Evolutionary conservation across 2,329 filamentous ascomycete genomes (phyloP).

Genomic region (Fusarium nanum): DNA sequence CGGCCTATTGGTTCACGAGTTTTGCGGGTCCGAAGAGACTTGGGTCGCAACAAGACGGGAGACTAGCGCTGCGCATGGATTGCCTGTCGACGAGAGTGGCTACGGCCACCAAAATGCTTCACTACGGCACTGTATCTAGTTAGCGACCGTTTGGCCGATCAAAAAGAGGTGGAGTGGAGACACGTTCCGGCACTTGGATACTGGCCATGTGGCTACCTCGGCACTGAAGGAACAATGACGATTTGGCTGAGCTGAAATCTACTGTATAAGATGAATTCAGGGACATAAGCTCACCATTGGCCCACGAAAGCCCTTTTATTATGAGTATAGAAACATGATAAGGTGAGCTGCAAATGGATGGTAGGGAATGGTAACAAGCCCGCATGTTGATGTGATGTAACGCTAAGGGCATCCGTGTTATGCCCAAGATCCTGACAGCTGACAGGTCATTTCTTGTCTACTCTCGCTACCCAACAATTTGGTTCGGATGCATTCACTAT

Average conservation of each 20-base stretch:
- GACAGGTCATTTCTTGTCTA: conserved; percentile 15
- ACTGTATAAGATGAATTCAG: not conserved
- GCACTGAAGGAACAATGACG: conserved; percentile 12
- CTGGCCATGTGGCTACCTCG: conserved; percentile 28
- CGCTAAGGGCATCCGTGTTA: not conserved
- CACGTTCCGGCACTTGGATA: conserved; percentile 17
- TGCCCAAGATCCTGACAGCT: conserved; percentile 8
- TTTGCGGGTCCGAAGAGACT: conserved; percentile 73
- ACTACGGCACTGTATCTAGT: not conserved
- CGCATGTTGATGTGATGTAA: conserved; percentile 6
- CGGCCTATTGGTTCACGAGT: conserved; percentile 68
- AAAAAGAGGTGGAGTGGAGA: conserved; percentile 16
- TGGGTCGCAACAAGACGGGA: conserved; percentile 58
- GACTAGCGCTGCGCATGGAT: conserved; percentile 37
- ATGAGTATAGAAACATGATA: not conserved
- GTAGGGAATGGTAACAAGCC: not conserved
- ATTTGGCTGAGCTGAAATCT: conserved; percentile 2
- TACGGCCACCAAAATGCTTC: not conserved
- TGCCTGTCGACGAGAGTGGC: conserved; percentile 9
- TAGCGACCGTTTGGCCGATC: conserved; percentile 19
- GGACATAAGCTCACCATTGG: not conserved
- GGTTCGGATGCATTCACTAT: conserved; percentile 2
- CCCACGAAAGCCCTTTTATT: not conserved
- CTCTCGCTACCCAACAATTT: not conserved
- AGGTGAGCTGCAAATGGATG: not conserved